Evolutionary conservation across 495 filamentous ascomycete species (phyloP), one percentile per base, ranked within the genome.

Genomic region (Thozetella sp.): DNA sequence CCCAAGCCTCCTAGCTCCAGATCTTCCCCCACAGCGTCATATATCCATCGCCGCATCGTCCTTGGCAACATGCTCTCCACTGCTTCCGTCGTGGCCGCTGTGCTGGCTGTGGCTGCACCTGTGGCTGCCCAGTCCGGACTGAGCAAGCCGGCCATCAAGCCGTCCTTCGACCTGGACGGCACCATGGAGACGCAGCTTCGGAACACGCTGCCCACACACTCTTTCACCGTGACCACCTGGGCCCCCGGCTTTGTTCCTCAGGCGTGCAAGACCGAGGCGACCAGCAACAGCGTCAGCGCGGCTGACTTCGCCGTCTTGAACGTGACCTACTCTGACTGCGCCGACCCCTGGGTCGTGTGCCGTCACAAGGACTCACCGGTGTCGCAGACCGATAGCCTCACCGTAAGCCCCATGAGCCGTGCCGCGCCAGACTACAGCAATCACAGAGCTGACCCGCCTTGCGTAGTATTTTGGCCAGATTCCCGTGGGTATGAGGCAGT

Each of bases 401-500:
- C 54, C n/a, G 65, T 68, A n/a, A 20, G 57, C n/a, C 12, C 10
- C 43, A 48, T 4, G n/a, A n/a, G n/a, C n/a, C n/a, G 43, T 20
- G 4, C 20, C 43, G 9, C 11, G 12, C 12, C 9, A 11, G 20
- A 48, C 3, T 48, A 10, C n/a, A 51, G 54, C 34, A 40, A 12
- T 22, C 22, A 54, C 40, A 19, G 12, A 23, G 15, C 40, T 60
- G 62, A 63, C 63, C 22, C 34, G 9, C n/a, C n/a, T n/a, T 48
- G 43, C n/a, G 4, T 19, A 48, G 43, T 48, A 48, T 20, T 48
- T 65, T 13, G 25, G 54, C 58, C 37, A 56, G 30, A 57, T 68
- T 52, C 66, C 66, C 48, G 63, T 68, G 22, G 66, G 66, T 40
- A 59, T 68, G 55, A 57, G 66, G 26, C 60, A 63, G 20, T 59